Conservation (phyloP, 2,329 filamentous ascomycete species). For the Hirsutella thompsonii region DNA sequence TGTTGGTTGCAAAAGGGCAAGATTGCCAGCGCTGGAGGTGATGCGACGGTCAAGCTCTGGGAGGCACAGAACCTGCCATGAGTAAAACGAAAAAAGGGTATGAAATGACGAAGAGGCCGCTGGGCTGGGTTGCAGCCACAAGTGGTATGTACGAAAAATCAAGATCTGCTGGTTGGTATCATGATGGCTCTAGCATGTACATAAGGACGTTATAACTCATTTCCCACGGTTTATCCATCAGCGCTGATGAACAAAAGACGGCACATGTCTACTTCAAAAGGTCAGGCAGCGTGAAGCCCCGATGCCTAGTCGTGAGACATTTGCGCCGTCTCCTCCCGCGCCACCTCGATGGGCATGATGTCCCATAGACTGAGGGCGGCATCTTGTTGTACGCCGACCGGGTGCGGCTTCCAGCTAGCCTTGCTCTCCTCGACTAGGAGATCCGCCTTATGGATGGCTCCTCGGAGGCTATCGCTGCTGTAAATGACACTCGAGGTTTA, state of each 20-base stretch:
- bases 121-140: not conserved
- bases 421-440: conserved; percentile 22
- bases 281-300: not conserved
- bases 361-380: conserved; percentile 20
- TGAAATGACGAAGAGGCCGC: not conserved
- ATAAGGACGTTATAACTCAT: not conserved
- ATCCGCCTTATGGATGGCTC: conserved; percentile 22
- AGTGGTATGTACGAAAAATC: not conserved
- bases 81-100: no score
- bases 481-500: not conserved
- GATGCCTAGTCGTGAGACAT: conserved; percentile 25
- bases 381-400: conserved; percentile 5
- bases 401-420: conserved; percentile 20
- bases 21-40: conserved; percentile 70
- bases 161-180: conserved; percentile 1
- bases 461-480: conserved; percentile 19
- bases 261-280: not conserved
- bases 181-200: not conserved
- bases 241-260: not conserved
- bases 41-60: conserved; percentile 91
- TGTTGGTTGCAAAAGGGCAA: conserved; percentile 61
- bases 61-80: conserved; percentile 22
- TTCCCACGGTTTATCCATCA: not conserved
- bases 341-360: conserved; percentile 17
- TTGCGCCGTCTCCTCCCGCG: conserved; percentile 21